Base-by-base conservation (phyloP, 257 asterid genomes). In the Marsdenia floribunda region DNA sequence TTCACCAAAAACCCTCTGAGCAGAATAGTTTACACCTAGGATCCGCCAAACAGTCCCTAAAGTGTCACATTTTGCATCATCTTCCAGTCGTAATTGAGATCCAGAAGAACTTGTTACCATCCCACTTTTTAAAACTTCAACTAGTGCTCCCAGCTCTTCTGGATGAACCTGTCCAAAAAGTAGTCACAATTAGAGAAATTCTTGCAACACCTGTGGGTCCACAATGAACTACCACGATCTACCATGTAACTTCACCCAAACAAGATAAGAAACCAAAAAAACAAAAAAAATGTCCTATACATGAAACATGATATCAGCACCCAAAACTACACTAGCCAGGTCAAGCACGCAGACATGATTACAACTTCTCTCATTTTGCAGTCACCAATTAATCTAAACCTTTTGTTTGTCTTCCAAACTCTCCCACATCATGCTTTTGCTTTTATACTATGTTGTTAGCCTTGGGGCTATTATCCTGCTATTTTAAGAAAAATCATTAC, bases 1-100 rank as follows among this genome's bases (percentile, higher is more conserved):
- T 86, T 92, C 99, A 78, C 99, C 99, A 88, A 95, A 95, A 82
- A 92, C 96, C 87, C 96, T 87, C 87, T 87, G 99, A 79, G 99
- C 96, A 22, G 96, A 86, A 73, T 72, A 77, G 83, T 95, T 92
- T 78, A 79, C 86, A 69, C 95, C 98, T 75, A 95, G 79, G 79
- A 95, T 85, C 75, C 98, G 90, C 97, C 98, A 95, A 66, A 95
- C 77, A 86, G 95, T 88, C 84, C 97, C 99, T 77, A 92, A 90
- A 71, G 91, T 86, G 82, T 95, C 99, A 80, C 96, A 95, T 83
- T 86, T 92, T 29, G 96, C 99, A 83, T 89, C 97, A 81, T 87
- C 86, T 66, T 85, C 87, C 58, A 95, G 92, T 72, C 82, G 82
- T 79, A 86, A 92, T 67, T 92, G 99, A 82, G 90, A 84, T 73